Base-by-base conservation (phyloP, 306 rosid genomes). In the Fragaria nilgerrensis region DNA sequence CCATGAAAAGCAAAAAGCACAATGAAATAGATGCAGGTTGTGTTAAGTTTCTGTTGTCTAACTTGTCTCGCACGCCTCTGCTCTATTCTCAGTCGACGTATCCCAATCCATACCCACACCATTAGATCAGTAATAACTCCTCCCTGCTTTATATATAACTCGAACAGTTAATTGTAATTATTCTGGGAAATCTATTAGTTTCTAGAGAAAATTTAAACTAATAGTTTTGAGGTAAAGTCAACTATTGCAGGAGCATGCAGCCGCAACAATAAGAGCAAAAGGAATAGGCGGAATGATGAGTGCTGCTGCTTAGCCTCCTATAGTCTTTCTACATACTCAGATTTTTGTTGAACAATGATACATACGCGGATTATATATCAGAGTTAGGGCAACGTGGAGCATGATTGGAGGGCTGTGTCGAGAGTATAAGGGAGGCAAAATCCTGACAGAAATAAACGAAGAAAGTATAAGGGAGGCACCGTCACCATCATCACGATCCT, bases 21-120 rank as follows among this genome's bases (percentile, higher is more conserved):
- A 14, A 36, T 2, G 15, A 17, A 65, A 34, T 19, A 36, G 25
- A 19, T 17, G 70, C 45, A 65, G 70, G 70, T 36, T 19, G 70
- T 65, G 47, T 65, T 36, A 19, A 17, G 70, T 65, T 65, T 65
- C 4, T 65, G 70, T 17, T 17, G 70, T 19, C 70, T 65, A 65
- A 36, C 70, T 65, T 65, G 70, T 65, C 25, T 19, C 45, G 70
- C 70, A 65, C 70, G 70, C 70, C 47, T 65, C 70, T 65, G 70
- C 37, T 61, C 22, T 5, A 29, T 14, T 63, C 68, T 22, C 12
- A 63, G n/a, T 32, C 39, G 41, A 62, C 32, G 64, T 14, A 4
- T 14, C 37, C 13, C 68, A 39, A 61, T 61, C 20, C 39, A 2
- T 9, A 23, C 16, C 67, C 23, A 13, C 27, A 29, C 3, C 43